phyloP scores from a whole-genome alignment of 805 yeast genomes.

The Cyberlindnera saturnus region DNA sequence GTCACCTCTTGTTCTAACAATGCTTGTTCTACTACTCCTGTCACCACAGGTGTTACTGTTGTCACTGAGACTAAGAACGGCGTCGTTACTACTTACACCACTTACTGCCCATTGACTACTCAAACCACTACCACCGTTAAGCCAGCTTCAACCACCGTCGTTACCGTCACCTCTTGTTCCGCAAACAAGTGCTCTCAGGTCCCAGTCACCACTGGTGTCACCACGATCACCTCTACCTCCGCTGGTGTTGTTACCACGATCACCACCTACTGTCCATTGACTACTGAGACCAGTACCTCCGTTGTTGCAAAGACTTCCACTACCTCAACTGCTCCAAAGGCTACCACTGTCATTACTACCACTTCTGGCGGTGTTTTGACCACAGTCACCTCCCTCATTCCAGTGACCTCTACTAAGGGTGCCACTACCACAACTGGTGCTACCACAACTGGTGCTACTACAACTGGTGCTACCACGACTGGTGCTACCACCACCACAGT shows the following conservation, averaged over 20 bases:
- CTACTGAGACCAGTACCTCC: slow-evolving; percentile 5
- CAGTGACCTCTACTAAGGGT: slow-evolving; percentile 1
- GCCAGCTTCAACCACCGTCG: slow-evolving; percentile 8
- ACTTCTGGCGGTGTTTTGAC: slow-evolving; percentile 6
- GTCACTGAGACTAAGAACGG: slow-evolving; percentile 26
- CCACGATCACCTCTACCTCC: slow-evolving; percentile 26
- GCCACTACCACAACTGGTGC: slow-evolving; percentile 3
- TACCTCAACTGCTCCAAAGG: slow-evolving; percentile 4
- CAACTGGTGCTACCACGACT: background rate
- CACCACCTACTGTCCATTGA: slow-evolving; percentile 2
- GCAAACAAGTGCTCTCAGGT: slow-evolving; percentile 25
- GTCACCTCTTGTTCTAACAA: slow-evolving; percentile 9
- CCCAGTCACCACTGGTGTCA: slow-evolving; percentile 21
- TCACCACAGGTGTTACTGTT: slow-evolving; percentile 24
- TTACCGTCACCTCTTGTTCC: slow-evolving; percentile 18
- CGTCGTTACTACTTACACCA: slow-evolving; percentile 15
- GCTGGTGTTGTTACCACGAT: slow-evolving; percentile 13
- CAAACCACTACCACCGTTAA: slow-evolving; percentile 13
- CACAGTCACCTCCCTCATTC: slow-evolving; percentile 1
- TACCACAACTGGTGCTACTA: background rate
- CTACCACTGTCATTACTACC: slow-evolving; percentile 7
- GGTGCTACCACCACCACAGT: background rate
- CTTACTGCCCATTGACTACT: slow-evolving; percentile 17
- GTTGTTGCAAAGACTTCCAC: too few species aligned
- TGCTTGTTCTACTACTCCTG: slow-evolving; percentile 6